A percentile compares a stretch with the other conserved stretches of the same genome.
phyloP scores from a whole-genome alignment of 257 asterid species.

The Gentiana dahurica region DNA sequence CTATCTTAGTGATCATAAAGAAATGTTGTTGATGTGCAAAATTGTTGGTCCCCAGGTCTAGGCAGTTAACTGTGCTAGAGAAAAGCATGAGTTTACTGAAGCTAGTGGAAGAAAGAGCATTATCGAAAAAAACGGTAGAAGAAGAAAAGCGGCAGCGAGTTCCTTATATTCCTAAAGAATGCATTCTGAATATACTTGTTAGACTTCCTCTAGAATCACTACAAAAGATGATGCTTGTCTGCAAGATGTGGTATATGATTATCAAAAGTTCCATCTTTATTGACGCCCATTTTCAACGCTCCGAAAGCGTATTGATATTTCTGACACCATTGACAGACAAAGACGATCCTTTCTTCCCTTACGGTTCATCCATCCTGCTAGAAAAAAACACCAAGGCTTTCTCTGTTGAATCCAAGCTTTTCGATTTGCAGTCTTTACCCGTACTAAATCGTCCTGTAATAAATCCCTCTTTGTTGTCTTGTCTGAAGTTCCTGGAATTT shows the following conservation, averaged over 20 bases:
- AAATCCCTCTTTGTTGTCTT: conserved; percentile 11
- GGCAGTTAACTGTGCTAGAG: conserved; percentile 2
- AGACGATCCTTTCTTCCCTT: conserved; percentile 5
- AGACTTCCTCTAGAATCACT: conserved; percentile 42
- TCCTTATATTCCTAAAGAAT: conserved; percentile 28
- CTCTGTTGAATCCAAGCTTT: conserved; percentile 32
- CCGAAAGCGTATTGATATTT: conserved; percentile 30
- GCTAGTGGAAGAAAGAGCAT: conserved; percentile 19
- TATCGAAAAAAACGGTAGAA: conserved; percentile 17
- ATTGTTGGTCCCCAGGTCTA: background rate
- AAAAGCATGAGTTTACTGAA: conserved; percentile 21
- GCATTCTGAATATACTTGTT: conserved; percentile 26
- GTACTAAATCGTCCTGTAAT: conserved; percentile 15
- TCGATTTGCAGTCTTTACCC: conserved; percentile 16
- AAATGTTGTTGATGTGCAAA: too few relatives aligned
- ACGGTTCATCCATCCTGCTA: conserved; percentile 1
- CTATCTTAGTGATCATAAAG: too few relatives aligned
- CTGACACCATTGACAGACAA: conserved; percentile 8
- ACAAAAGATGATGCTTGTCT: conserved; percentile 22
- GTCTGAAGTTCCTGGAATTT: conserved; percentile 31
- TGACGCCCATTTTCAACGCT: conserved; percentile 22
- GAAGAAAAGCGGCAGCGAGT: conserved; percentile 11
- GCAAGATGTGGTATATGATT: conserved; percentile 37
- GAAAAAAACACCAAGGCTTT: conserved; percentile 8
- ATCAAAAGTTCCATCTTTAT: conserved; percentile 21